Evolutionary conservation across 2,329 filamentous ascomycete species (phyloP).

Genomic region (Didymella exigua): DNA sequence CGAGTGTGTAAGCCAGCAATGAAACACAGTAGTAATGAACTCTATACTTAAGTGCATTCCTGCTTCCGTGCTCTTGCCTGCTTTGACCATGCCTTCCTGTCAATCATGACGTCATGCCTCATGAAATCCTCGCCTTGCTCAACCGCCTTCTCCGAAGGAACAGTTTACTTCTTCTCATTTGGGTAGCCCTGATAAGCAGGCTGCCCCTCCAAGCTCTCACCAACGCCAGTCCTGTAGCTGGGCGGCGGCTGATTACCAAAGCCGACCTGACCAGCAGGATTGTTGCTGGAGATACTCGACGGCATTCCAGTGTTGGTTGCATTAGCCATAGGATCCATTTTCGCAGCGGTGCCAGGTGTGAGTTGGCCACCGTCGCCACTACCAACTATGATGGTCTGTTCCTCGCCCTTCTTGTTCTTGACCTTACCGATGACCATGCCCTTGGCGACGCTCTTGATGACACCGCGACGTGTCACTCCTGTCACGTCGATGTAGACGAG

Average conservation of each 20-base stretch:
- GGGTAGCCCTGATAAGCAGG: constrained; percentile 39
- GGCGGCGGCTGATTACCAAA: constrained; percentile 47
- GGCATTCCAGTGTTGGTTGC: constrained; percentile 39
- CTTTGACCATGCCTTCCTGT: neutral
- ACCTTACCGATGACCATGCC: constrained; percentile 88
- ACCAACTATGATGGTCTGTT: constrained; percentile 69
- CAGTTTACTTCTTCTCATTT: constrained; percentile 39
- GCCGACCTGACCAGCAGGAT: constrained; percentile 39
- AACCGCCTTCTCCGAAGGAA: no score
- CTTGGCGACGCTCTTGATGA: constrained; percentile 94
- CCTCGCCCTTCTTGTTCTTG: constrained; percentile 73
- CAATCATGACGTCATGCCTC: constrained; percentile 32
- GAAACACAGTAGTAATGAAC: neutral
- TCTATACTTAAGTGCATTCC: neutral
- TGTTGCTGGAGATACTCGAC: constrained; percentile 30
- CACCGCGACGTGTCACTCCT: constrained; percentile 84
- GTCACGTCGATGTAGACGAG: constrained; percentile 97
- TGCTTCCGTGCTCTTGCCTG: neutral
- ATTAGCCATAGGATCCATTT: constrained; percentile 41
- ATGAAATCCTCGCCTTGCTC: constrained; percentile 1
- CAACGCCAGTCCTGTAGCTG: constrained; percentile 42
- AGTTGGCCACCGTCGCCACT: constrained; percentile 63
- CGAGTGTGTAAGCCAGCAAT: neutral
- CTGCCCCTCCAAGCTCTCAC: constrained; percentile 46
- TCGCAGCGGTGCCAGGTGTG: constrained; percentile 46